A percentile compares a stretch with the other conserved stretches of the same genome.
phyloP scores from a whole-genome alignment of 2,329 filamentous ascomycete genomes.

The Emmonsiellopsis sp. region DNA sequence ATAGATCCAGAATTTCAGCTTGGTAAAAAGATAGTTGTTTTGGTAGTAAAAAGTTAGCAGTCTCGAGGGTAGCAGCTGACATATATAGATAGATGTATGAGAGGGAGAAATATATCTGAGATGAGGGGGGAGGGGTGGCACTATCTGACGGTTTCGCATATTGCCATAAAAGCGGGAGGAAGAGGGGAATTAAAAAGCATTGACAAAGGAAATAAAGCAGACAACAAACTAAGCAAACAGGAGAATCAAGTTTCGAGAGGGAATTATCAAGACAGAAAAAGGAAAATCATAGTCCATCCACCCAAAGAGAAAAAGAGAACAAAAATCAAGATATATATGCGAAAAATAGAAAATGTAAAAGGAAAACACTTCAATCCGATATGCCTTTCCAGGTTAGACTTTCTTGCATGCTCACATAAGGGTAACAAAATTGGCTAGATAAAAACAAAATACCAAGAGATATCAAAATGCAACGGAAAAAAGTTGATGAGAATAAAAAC shows the following conservation, averaged over 20 bases:
- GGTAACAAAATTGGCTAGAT: not conserved
- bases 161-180: not conserved
- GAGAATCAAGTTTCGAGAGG: not conserved
- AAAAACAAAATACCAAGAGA: not conserved
- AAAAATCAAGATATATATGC: constrained; percentile 18
- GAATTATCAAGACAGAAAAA: not conserved
- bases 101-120: not conserved
- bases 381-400: constrained; percentile 30
- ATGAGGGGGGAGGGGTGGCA: not conserved
- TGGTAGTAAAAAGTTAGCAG: too few species aligned
- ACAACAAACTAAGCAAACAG: not conserved
- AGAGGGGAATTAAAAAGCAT: not conserved
- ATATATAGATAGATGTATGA: not conserved
- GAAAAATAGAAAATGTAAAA: constrained; percentile 32
- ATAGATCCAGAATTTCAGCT: too few species aligned
- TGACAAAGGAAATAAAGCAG: not conserved
- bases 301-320: not conserved
- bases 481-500: constrained; percentile 7
- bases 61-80: too few species aligned
- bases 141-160: too few species aligned
- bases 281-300: not conserved
- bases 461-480: constrained; percentile 7
- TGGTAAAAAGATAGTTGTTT: too few species aligned
- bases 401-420: constrained; percentile 33
- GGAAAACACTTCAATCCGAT: constrained; percentile 19